A percentile compares a stretch with the other conserved stretches of the same genome.
Evolutionary conservation across 345 rosid genomes (phyloP).

Genomic region (Pistacia integerrima): DNA sequence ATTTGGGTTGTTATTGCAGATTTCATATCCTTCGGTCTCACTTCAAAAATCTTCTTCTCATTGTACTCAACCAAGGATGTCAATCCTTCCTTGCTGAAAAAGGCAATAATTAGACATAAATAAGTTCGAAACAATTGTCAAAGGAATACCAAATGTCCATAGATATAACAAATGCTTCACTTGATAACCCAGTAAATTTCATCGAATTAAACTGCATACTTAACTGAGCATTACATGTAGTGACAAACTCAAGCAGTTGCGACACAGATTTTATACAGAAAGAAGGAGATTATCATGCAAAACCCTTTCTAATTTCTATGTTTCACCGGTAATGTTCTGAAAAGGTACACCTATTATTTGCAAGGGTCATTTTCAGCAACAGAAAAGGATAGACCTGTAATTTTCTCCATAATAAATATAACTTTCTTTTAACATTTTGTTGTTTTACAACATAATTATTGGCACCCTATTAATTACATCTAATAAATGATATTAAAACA

Average conservation of each 20-base stretch:
- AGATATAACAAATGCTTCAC: background rate
- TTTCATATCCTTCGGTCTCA: slow-evolving; percentile 86
- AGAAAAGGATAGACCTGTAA: background rate
- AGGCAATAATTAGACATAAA: slow-evolving; percentile 16
- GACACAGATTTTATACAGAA: no score
- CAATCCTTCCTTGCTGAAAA: slow-evolving; percentile 85
- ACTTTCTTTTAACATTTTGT: background rate
- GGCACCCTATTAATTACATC: no score
- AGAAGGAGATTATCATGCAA: background rate
- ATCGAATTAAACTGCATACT: background rate
- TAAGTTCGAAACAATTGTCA: slow-evolving; percentile 12
- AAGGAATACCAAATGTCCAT: background rate
- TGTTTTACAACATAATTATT: no score
- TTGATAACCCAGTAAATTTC: background rate
- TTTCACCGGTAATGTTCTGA: background rate
- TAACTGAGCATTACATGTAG: background rate
- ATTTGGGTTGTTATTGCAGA: slow-evolving; percentile 76
- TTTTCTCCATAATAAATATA: background rate
- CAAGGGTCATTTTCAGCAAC: background rate
- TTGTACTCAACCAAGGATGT: slow-evolving; percentile 85
- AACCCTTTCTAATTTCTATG: background rate
- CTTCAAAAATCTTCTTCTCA: slow-evolving; percentile 90
- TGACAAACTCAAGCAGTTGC: no score
- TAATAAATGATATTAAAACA: no score
- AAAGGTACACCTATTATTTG: background rate